Conservation (phyloP, 2,329 filamentous ascomycete genomes). For the Onygena corvina region DNA sequence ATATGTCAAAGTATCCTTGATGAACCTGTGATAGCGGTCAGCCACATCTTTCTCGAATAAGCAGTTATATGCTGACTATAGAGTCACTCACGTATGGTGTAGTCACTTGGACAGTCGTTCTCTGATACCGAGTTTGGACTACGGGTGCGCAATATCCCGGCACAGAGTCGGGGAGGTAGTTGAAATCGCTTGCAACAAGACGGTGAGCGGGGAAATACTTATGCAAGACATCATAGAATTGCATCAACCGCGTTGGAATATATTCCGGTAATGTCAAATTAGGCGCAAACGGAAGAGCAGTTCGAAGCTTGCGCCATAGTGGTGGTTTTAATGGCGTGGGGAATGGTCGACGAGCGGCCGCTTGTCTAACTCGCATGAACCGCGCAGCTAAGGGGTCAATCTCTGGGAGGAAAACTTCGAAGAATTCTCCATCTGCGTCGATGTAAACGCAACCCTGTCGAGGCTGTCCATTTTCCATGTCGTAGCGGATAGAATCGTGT, state of each 20-base stretch:
- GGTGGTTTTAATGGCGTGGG: conserved; percentile 35
- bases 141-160: conserved; percentile 83
- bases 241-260: conserved; percentile 86
- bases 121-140: conserved; percentile 84
- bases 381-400: conserved; percentile 73
- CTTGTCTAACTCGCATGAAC: conserved; percentile 73
- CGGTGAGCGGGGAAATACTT: conserved; percentile 82
- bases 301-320: conserved; percentile 50
- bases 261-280: conserved; percentile 81
- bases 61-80: neutral
- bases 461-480: conserved; percentile 64
- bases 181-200: conserved; percentile 82
- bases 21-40: conserved; percentile 65
- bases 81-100: conserved; percentile 69
- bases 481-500: conserved; percentile 88
- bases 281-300: conserved; percentile 55
- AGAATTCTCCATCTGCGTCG: conserved; percentile 75
- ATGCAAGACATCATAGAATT: conserved; percentile 87
- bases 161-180: conserved; percentile 69
- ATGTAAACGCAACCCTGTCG: conserved; percentile 84
- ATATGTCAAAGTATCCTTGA: conserved; percentile 97
- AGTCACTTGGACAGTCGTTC: conserved; percentile 74
- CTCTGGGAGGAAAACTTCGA: conserved; percentile 75
- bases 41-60: conserved; percentile 13
- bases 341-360: conserved; percentile 44